A percentile compares a stretch with the other conserved stretches of the same genome.
phyloP scores from a whole-genome alignment of 345 rosid species.

The Rhodamnia rubescens region DNA sequence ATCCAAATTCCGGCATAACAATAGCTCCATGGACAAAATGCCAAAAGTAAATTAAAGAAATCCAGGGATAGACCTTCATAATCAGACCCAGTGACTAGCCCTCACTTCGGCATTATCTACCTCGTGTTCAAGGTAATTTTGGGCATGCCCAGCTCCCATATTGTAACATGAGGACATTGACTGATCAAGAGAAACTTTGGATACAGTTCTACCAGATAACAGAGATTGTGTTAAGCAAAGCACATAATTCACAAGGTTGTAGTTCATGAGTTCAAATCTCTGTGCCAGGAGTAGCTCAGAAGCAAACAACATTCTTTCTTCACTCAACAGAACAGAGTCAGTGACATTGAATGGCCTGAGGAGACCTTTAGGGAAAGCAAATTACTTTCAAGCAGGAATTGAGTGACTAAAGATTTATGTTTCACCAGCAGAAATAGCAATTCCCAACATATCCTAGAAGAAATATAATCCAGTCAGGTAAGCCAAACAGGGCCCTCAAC shows the following conservation, averaged over 20 bases:
- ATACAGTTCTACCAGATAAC: background rate
- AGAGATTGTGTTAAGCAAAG: background rate
- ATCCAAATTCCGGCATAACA: background rate
- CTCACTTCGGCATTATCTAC: background rate
- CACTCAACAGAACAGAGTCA: background rate
- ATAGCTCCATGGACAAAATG: background rate
- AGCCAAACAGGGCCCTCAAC: background rate
- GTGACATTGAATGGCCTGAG: background rate
- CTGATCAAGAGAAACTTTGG: background rate
- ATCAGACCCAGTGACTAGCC: background rate
- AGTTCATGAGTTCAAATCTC: background rate
- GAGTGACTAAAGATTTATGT: background rate
- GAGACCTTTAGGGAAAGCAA: background rate
- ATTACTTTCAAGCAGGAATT: background rate
- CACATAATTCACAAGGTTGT: background rate
- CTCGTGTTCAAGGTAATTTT: background rate
- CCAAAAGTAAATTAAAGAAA: background rate
- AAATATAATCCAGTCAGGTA: background rate
- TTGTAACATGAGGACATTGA: background rate
- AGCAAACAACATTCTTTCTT: background rate
- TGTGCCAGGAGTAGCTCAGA: background rate
- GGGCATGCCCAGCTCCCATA: background rate
- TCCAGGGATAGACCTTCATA: background rate
- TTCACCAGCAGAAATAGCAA: background rate
- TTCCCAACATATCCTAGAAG: background rate